These are phyloP conservation scores for Dictyostelium capitatum DNA, from an alignment of 78 protist species.

Conservation along the genomic window DNA sequence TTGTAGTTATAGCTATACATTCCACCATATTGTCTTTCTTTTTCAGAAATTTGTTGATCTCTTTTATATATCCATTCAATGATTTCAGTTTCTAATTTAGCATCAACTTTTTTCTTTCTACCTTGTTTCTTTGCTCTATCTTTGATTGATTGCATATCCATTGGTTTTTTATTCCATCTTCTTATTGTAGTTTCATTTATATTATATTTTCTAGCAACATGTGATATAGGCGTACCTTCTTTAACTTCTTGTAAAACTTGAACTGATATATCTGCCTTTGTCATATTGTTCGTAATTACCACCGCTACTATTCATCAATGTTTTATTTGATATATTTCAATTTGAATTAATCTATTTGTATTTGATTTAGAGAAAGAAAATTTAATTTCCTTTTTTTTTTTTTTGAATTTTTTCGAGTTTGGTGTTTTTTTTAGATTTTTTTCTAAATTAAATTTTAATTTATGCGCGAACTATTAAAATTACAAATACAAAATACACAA, in stretches of 20 bases:
- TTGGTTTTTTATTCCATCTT: conserved; percentile 64
- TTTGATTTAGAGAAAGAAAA: not conserved
- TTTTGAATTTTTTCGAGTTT: not conserved
- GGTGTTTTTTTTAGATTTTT: not conserved
- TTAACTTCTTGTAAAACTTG: conserved; percentile 36
- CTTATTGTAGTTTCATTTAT: conserved; percentile 60
- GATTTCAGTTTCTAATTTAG: conserved; percentile 3
- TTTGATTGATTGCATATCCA: conserved; percentile 47
- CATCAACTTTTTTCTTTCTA: conserved; percentile 19
- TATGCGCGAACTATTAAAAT: too few species aligned
- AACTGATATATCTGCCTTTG: conserved; percentile 41
- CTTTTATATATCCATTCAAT: conserved; percentile 28
- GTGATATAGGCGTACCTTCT: conserved; percentile 43
- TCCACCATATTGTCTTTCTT: not conserved
- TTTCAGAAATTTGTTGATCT: not conserved
- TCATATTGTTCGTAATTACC: conserved; percentile 9
- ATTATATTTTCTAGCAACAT: conserved; percentile 42
- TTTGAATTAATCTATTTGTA: not conserved
- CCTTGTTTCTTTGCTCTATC: conserved; percentile 39
- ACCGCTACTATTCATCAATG: not conserved
- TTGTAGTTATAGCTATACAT: not conserved
- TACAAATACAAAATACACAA: too few species aligned
- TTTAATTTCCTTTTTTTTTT: not conserved
- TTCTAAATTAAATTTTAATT: not conserved
- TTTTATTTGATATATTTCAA: not conserved